Percentiles rank a stretch among this genome's conserved stretches.
Conservation (phyloP, 1,139 yeast species). For the Taphrina deformans region DNA sequence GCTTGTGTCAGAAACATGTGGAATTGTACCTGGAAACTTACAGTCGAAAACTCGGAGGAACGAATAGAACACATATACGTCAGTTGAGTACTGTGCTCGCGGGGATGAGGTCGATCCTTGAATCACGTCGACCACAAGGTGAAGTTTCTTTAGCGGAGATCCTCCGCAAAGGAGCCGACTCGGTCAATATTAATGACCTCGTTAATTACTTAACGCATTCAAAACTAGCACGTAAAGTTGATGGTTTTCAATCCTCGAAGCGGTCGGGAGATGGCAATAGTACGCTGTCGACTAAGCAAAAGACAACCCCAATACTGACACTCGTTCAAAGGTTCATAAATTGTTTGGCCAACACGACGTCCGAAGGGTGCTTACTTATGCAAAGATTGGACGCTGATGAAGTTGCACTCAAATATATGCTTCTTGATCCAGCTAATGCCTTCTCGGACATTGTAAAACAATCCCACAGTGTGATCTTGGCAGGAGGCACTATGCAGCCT, state of each 20-base stretch:
- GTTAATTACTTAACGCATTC: constrained; percentile 64
- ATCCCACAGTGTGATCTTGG: constrained; percentile 70
- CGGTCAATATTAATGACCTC: constrained; percentile 67
- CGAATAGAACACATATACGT: constrained; percentile 67
- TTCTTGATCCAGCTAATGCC: constrained; percentile 75
- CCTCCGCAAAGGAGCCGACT: constrained; percentile 53
- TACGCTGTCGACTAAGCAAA: neutral
- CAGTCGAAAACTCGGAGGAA: constrained; percentile 62
- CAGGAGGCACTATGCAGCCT: constrained; percentile 99
- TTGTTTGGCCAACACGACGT: constrained; percentile 69
- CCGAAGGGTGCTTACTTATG: constrained; percentile 80
- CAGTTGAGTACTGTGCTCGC: constrained; percentile 63
- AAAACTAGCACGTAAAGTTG: constrained; percentile 82
- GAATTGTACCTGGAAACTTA: constrained; percentile 62
- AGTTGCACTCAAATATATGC: constrained; percentile 61
- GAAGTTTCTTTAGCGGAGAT: constrained; percentile 57
- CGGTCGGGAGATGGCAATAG: constrained; percentile 36
- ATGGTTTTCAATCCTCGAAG: constrained; percentile 55
- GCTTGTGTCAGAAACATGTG: constrained; percentile 52
- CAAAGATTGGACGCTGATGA: constrained; percentile 40
- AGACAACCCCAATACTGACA: constrained; percentile 59
- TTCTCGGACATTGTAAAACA: constrained; percentile 67
- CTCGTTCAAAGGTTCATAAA: constrained; percentile 65
- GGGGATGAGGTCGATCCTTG: constrained; percentile 51
- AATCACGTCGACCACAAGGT: constrained; percentile 44